Percentiles rank a stretch among this genome's conserved stretches.
Evolutionary conservation across 208 protist genomes (phyloP).

Genomic region (Naegleria gruberi): DNA sequence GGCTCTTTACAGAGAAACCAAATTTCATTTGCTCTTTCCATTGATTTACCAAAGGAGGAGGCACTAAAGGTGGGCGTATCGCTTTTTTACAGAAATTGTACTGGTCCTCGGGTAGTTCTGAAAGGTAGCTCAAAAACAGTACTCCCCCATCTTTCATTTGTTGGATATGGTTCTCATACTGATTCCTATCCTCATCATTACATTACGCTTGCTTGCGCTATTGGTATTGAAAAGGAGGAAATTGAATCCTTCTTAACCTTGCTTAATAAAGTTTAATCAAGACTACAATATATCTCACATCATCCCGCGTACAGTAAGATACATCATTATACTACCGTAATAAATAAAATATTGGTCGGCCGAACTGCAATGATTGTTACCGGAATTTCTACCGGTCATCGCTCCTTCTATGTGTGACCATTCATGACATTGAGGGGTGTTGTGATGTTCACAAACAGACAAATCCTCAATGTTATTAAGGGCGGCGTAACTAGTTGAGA

Average conservation of each 20-base stretch:
- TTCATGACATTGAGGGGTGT: no score
- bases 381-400: no score
- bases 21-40: conserved; percentile 52
- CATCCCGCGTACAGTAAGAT: no score
- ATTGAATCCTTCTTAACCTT: conserved; percentile 35
- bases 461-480: no score
- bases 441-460: no score
- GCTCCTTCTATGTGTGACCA: no score
- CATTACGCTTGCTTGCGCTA: conserved; percentile 57
- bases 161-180: conserved; percentile 54
- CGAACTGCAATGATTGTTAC: no score
- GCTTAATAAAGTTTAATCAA: no score
- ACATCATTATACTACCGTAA: no score
- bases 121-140: conserved; percentile 24
- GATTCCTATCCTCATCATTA: conserved; percentile 50
- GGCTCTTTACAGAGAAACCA: conserved; percentile 38
- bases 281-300: no score
- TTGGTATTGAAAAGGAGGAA: conserved; percentile 47
- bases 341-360: no score
- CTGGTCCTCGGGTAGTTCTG: conserved; percentile 22
- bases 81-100: conserved; percentile 19
- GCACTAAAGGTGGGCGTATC: neutral
- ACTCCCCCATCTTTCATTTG: conserved; percentile 38
- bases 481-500: no score
- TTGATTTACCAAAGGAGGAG: conserved; percentile 9